Percentiles rank a stretch among this genome's conserved stretches.
Evolutionary conservation across 2,329 filamentous ascomycete genomes (phyloP).

Genomic region (Aspergillus uvarum): DNA sequence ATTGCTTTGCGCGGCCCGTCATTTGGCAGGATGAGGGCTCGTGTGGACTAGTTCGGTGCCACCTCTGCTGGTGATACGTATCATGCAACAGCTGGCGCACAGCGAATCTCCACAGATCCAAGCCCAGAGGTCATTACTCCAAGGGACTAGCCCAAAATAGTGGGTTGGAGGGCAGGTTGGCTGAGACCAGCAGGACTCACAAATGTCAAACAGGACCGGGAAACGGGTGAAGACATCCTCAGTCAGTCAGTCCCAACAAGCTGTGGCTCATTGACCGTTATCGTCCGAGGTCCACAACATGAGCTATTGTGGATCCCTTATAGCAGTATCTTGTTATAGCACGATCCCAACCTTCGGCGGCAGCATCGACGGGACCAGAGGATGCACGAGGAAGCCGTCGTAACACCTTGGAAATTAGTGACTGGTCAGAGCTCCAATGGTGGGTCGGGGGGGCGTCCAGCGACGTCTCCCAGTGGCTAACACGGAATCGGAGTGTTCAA

Average conservation of each 20-base stretch:
- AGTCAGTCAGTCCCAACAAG: not conserved
- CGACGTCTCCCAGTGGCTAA: not conserved
- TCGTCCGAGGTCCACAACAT: not conserved
- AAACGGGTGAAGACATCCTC: not conserved
- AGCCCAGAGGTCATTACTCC: not conserved
- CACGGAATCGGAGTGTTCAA: not conserved
- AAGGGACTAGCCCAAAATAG: not conserved
- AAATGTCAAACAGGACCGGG: not conserved
- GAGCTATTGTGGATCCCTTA: not conserved
- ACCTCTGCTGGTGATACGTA: not conserved
- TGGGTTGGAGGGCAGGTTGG: not conserved
- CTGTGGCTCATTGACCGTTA: not conserved
- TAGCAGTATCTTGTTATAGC: not conserved
- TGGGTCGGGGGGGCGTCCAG: not conserved
- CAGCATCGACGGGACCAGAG: not conserved
- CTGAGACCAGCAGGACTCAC: not conserved
- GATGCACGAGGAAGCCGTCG: not conserved
- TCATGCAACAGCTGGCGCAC: constrained; percentile 3
- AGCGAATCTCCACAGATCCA: not conserved
- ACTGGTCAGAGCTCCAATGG: not conserved
- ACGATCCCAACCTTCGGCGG: not conserved
- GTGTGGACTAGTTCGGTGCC: not conserved
- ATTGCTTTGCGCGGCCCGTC: not conserved
- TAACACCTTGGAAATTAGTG: not conserved
- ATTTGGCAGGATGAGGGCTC: not conserved